Conservation (phyloP, 2,329 filamentous ascomycete species). For the Ceratocystiopsis brevicomis region DNA sequence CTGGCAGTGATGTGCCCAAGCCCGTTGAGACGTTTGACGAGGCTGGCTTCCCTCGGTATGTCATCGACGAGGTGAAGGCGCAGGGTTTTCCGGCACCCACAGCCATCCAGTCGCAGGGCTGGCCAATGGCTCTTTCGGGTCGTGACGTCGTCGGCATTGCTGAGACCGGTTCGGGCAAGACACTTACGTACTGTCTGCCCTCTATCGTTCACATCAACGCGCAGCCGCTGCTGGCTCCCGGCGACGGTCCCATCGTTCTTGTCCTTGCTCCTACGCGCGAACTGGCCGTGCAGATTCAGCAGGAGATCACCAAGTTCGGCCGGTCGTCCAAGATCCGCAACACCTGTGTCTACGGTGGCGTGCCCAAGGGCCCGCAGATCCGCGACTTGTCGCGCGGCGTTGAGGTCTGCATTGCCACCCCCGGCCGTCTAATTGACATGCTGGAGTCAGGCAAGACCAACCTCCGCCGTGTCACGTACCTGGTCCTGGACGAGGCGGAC, state of each 20-base stretch:
- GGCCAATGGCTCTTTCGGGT: constrained; percentile 97
- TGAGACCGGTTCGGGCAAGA: constrained; percentile 98
- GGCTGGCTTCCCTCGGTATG: constrained; percentile 89
- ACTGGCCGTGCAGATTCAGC: constrained; percentile 93
- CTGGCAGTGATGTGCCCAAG: constrained; percentile 67
- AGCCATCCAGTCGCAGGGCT: constrained; percentile 93
- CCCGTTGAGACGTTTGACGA: constrained; percentile 96
- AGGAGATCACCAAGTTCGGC: constrained; percentile 96
- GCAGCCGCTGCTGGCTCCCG: constrained; percentile 83
- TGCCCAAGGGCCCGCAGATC: constrained; percentile 93
- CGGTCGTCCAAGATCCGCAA: constrained; percentile 96
- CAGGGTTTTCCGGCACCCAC: constrained; percentile 90
- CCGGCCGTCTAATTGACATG: constrained; percentile 96
- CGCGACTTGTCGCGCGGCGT: constrained; percentile 87
- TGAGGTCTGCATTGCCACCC: constrained; percentile 96
- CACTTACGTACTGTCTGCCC: constrained; percentile 90
- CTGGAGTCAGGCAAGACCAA: constrained; percentile 96
- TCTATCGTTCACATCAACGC: constrained; percentile 99
- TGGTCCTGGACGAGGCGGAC: constrained; percentile 96
- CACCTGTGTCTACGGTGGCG: constrained; percentile 97
- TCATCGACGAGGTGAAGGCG: constrained; percentile 96
- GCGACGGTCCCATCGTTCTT: constrained; percentile 90
- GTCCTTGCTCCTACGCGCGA: constrained; percentile 94
- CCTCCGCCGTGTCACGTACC: constrained; percentile 89
- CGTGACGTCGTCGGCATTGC: constrained; percentile 98